Evolutionary conservation across 495 filamentous ascomycete species (phyloP).

Genomic region (Glutinoglossum americanum): DNA sequence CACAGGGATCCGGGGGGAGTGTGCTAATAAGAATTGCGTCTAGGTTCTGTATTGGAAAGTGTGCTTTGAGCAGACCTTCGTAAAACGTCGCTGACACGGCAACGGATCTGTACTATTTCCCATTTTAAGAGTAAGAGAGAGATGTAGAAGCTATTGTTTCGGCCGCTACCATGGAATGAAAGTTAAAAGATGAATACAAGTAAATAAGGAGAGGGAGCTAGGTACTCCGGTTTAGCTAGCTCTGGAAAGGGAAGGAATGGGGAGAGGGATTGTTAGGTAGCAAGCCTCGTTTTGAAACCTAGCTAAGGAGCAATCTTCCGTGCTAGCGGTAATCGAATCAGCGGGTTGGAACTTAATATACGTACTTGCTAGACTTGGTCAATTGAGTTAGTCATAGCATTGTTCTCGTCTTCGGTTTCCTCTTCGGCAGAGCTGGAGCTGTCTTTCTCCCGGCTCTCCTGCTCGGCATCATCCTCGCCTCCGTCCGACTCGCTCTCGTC

Average conservation of each 20-base stretch:
- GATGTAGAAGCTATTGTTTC: too few species aligned
- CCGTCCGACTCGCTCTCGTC: not conserved
- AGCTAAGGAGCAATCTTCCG: not conserved
- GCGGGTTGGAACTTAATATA: too few species aligned
- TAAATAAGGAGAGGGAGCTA: not conserved
- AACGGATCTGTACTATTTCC: too few species aligned
- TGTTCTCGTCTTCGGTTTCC: not conserved
- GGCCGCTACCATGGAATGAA: not conserved
- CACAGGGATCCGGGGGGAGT: too few species aligned
- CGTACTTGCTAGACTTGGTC: not conserved
- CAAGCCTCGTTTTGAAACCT: not conserved
- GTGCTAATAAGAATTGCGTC: too few species aligned
- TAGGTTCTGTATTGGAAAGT: too few species aligned
- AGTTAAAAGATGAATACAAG: not conserved
- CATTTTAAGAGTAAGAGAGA: too few species aligned
- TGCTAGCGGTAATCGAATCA: not conserved
- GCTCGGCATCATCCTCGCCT: conserved; percentile 6
- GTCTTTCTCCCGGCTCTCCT: not conserved
- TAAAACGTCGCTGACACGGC: too few species aligned
- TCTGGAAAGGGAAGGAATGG: not conserved
- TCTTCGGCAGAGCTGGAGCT: not conserved
- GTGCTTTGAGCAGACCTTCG: too few species aligned
- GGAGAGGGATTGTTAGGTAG: not conserved
- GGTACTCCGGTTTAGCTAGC: not conserved
- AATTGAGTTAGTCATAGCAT: not conserved